Conservation (phyloP, 345 rosid genomes). For the Murraya koenigii region DNA sequence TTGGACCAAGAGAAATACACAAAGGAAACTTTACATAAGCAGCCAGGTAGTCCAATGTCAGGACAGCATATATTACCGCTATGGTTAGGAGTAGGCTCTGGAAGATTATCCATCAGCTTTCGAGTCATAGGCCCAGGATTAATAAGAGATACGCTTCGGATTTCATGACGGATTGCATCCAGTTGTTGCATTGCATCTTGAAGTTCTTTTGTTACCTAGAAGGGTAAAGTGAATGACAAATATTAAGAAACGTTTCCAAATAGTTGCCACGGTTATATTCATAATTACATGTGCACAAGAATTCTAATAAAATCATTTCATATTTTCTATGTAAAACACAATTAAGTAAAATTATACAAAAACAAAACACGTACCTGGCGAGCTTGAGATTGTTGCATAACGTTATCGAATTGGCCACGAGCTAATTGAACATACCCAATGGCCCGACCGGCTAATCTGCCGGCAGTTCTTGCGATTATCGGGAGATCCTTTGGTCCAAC, state of each 20-base stretch:
- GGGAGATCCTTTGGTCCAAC: slow-evolving; percentile 89
- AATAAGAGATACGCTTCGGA: slow-evolving; percentile 63
- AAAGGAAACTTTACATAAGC: neutral
- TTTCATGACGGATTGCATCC: slow-evolving; percentile 84
- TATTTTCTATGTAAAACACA: neutral
- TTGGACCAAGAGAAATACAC: slow-evolving; percentile 3
- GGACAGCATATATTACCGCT: slow-evolving; percentile 33
- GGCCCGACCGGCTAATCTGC: slow-evolving; percentile 76
- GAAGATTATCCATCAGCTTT: slow-evolving; percentile 48
- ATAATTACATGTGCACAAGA: neutral
- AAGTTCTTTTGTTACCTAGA: slow-evolving; percentile 81
- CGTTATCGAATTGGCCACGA: slow-evolving; percentile 79
- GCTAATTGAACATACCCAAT: slow-evolving; percentile 80
- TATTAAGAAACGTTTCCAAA: neutral
- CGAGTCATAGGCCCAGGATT: slow-evolving; percentile 74
- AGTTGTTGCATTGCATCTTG: slow-evolving; percentile 82
- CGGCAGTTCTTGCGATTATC: slow-evolving; percentile 66
- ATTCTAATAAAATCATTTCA: neutral
- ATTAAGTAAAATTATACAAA: neutral
- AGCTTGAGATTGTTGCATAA: slow-evolving; percentile 88
- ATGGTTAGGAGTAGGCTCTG: slow-evolving; percentile 25
- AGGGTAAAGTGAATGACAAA: neutral
- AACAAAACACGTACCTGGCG: slow-evolving; percentile 51
- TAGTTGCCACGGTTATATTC: neutral
- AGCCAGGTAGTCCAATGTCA: neutral